Evolutionary conservation across 768 basidiomycete genomes (phyloP).

Genomic region (Phlegmacium glaucopus): DNA sequence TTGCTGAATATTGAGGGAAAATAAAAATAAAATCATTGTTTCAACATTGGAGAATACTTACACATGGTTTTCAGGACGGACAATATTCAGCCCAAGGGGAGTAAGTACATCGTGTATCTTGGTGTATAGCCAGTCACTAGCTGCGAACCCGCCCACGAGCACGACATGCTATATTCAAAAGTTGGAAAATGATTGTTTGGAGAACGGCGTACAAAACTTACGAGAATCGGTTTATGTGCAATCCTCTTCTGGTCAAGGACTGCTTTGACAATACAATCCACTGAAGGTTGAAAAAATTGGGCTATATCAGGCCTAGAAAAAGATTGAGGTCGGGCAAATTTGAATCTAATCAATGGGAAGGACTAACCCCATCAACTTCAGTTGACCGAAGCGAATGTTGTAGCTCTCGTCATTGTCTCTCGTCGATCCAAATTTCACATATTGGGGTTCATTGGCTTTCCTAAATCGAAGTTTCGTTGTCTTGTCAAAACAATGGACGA

Average conservation of each 20-base stretch:
- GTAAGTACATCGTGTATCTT: constrained; percentile 37
- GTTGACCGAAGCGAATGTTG: constrained; percentile 43
- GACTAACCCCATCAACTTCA: constrained; percentile 37
- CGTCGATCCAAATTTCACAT: constrained; percentile 44
- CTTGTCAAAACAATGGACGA: constrained; percentile 42
- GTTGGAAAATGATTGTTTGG: neutral
- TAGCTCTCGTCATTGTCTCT: constrained; percentile 36
- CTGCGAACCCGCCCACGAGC: constrained; percentile 58
- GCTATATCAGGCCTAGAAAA: constrained; percentile 29
- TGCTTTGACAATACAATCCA: constrained; percentile 31
- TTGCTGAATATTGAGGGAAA: constrained; percentile 20
- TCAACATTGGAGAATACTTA: constrained; percentile 23
- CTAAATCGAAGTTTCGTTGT: constrained; percentile 44
- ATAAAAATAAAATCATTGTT: neutral
- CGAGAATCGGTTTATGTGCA: constrained; percentile 29
- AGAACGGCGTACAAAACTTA: constrained; percentile 10
- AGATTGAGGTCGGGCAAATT: neutral
- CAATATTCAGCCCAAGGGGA: constrained; percentile 35
- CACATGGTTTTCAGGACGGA: constrained; percentile 54
- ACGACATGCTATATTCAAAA: constrained; percentile 32
- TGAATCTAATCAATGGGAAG: neutral
- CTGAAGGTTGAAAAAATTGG: constrained; percentile 35
- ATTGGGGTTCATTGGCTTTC: constrained; percentile 35
- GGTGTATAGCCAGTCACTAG: constrained; percentile 51
- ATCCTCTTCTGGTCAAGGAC: constrained; percentile 22